Conservation (phyloP, 345 rosid species). For the Salix viminalis region DNA sequence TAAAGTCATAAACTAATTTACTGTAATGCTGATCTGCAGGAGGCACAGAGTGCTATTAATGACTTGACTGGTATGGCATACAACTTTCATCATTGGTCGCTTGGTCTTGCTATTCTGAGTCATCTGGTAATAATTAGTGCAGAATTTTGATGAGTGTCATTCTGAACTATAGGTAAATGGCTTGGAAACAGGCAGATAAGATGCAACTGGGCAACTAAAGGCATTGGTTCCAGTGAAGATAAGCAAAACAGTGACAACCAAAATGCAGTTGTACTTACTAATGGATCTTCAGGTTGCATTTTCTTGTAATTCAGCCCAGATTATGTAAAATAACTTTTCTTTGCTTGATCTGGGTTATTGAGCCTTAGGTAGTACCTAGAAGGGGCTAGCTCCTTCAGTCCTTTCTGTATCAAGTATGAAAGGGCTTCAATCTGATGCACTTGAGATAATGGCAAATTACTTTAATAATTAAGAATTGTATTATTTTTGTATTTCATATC, state of each 20-base stretch:
- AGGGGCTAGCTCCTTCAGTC: not conserved
- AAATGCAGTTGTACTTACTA: conserved; percentile 42
- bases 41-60: conserved; percentile 92
- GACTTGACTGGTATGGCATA: conserved; percentile 73
- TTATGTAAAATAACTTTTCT: not conserved
- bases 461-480: not conserved
- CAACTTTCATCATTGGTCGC: conserved; percentile 11
- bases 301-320: not conserved
- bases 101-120: not conserved
- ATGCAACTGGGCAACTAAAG: conserved; percentile 97
- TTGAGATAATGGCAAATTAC: not conserved
- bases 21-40: conserved; percentile 39
- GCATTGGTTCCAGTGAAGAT: conserved; percentile 76
- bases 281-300: conserved; percentile 28
- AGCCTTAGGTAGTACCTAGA: not conserved
- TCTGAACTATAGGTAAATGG: conserved; percentile 65
- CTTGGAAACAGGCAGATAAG: conserved; percentile 92
- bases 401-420: not conserved
- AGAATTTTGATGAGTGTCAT: not conserved
- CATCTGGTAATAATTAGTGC: not conserved
- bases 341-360: not conserved
- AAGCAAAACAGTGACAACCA: conserved; percentile 69
- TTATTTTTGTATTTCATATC: not conserved
- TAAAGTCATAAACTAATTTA: not conserved
- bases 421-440: not conserved